These are phyloP conservation scores for Geotrichum histeridarum DNA, from an alignment of 1,139 yeast species.

Conservation along the genomic window DNA sequence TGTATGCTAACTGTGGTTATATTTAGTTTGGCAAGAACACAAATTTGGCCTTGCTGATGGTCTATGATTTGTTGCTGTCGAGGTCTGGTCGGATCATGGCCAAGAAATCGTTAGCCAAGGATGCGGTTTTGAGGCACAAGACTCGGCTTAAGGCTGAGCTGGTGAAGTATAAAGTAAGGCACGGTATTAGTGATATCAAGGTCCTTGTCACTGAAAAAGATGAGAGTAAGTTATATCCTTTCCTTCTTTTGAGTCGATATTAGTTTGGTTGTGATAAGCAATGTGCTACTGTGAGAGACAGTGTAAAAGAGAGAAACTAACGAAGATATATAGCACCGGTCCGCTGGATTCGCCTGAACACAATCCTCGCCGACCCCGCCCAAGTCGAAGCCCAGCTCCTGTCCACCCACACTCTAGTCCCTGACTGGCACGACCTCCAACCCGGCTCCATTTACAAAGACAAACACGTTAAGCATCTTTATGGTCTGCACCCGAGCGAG, in stretches of 20 bases:
- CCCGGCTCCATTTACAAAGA: conserved; percentile 55
- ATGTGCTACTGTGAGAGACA: background rate
- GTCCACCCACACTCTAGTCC: conserved; percentile 6
- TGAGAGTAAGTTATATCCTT: conserved; percentile 28
- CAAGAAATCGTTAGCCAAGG: conserved; percentile 84
- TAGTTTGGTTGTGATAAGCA: background rate
- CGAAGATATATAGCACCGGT: conserved; percentile 54
- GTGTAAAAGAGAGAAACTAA: background rate
- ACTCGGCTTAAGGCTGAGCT: conserved; percentile 79
- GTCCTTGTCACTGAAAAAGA: conserved; percentile 43
- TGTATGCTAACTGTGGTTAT: conserved; percentile 16
- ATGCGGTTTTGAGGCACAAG: conserved; percentile 68
- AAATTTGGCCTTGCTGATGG: conserved; percentile 55
- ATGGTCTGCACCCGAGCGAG: conserved; percentile 67
- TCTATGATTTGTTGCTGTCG: conserved; percentile 76
- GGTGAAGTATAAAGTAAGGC: conserved; percentile 66
- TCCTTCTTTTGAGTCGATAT: background rate
- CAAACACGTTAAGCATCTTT: conserved; percentile 63
- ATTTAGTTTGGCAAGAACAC: conserved; percentile 39
- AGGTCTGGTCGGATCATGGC: conserved; percentile 78
- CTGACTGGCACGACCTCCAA: conserved; percentile 12
- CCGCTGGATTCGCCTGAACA: conserved; percentile 80
- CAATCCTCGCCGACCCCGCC: conserved; percentile 38
- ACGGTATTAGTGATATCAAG: conserved; percentile 51
- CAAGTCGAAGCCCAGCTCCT: conserved; percentile 37